Evolutionary conservation across 345 rosid genomes (phyloP), one percentile per base, ranked within the genome.

Genomic region (Gossypium anomalum): DNA sequence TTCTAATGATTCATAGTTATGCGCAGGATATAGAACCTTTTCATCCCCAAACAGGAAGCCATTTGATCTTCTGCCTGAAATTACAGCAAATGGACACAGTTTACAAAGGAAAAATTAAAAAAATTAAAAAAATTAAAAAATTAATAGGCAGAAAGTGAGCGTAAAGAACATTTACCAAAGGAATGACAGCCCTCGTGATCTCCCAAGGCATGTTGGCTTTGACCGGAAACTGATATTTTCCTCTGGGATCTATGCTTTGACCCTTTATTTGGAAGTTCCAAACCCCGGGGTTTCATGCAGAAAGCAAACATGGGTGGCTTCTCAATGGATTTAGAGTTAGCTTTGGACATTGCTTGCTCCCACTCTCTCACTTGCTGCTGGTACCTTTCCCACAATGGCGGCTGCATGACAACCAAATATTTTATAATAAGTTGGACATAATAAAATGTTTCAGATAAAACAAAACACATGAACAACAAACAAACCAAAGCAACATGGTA

Each of bases 221-320:
- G 87, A 62, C 89, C 86, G 67, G 92, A 76, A 82, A 86, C 87
- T 71, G 97, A 90, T 75, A 84, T 70, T 76, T 82, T 91, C 79
- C 80, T 87, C 52, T 91, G 98, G 13, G 99, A 85, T 80, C 97
- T 85, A 62, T 93, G 99, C 73, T 95, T 95, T 29, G 94, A 90
- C 41, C 97, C 98, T 84, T 76, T 91, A 83, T 95, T 85, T 23
- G 89, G 94, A 70, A 91, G 88, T 81, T 95, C 99, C 87, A 95
- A 80, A 53, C 99, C 97, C 75, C 98, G 89, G 2, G 99, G 99
- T 80, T 93, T 95, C 90, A 93, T 81, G 80, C 98, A 95, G 77
- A 95, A 95, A 74, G 99, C 99, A 91, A 88, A 91, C 97, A 93
- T 87, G 38, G 87, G 84, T 52, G 98, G 98, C 89, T 90, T 95